Percentiles rank a stretch among this genome's conserved stretches.
phyloP scores from a whole-genome alignment of 805 yeast genomes.

The Ogataea sp. region DNA sequence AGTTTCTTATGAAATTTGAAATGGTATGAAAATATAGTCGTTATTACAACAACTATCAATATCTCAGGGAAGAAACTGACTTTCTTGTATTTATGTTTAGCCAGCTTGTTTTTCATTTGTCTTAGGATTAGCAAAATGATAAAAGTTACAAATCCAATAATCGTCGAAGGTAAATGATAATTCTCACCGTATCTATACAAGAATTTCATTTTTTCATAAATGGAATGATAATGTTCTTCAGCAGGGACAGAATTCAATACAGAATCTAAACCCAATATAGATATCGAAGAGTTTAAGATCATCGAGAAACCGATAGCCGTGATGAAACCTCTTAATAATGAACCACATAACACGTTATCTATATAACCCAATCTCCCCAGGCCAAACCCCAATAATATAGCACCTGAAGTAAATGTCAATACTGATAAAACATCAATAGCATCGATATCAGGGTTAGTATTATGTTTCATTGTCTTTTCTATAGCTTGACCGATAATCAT shows the following conservation, averaged over 20 bases:
- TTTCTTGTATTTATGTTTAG: slow-evolving; percentile 25
- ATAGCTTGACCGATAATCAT: slow-evolving; percentile 76
- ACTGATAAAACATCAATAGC: slow-evolving; percentile 56
- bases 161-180: slow-evolving; percentile 50
- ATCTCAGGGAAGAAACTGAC: slow-evolving; percentile 80
- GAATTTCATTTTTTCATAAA: slow-evolving; percentile 60
- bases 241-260: slow-evolving; percentile 36
- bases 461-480: slow-evolving; percentile 42
- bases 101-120: slow-evolving; percentile 29
- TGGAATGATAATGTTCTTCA: slow-evolving; percentile 54
- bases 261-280: slow-evolving; percentile 59
- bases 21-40: slow-evolving; percentile 43
- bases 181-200: slow-evolving; percentile 38
- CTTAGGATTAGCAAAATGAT: slow-evolving; percentile 33
- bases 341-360: slow-evolving; percentile 70
- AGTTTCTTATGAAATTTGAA: slow-evolving; percentile 36
- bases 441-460: slow-evolving; percentile 25
- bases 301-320: slow-evolving; percentile 81
- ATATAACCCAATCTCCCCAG: slow-evolving; percentile 78
- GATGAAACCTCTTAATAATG: slow-evolving; percentile 74
- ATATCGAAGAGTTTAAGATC: slow-evolving; percentile 67
- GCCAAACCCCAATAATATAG: slow-evolving; percentile 63
- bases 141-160: slow-evolving; percentile 50
- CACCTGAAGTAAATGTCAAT: slow-evolving; percentile 70
- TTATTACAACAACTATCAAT: slow-evolving; percentile 56